Base-by-base conservation (phyloP, 2,329 filamentous ascomycete species). In the Teratosphaeria pseudoeucalypti region DNA sequence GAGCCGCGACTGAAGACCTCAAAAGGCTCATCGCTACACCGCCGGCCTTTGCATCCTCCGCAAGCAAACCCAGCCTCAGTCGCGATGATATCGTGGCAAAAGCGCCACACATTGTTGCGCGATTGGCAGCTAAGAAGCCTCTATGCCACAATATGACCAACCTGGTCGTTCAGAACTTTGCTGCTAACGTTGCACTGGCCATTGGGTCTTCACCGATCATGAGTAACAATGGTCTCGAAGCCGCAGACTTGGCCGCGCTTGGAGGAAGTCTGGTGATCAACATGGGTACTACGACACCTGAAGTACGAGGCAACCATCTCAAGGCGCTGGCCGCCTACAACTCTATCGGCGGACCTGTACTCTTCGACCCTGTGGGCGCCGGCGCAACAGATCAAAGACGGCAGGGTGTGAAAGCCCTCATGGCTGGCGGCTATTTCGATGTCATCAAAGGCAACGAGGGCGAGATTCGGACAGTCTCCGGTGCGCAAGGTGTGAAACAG, bases 61-160 rank as follows among this genome's bases (percentile, higher is more conserved):
- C 63, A 10, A 65, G 71, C 32, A 64, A 63, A 23, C 69, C 74
- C 3, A 70, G 16, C 63, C 71, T 64, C 63, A 67, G 64, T 58
- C 67, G 57, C 3, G 63, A 63, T 27, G 65, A 66, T 34, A 65
- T 74, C 54, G 56, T 71, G 49, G 43, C 60, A 16, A 64, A 57
- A 47, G 67, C 67, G 10, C 71, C 72, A 34, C 58, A 34, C 3
- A 65, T 73, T 19, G 78, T 95, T 52, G 78, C 77, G 61, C 78
- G 79, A 6, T 81, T 96, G 55, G 82, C 82, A 5, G 72, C 78
- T 2, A 79, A 75, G 52, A 86, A 82, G 59, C 91, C 92, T 0
- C 80, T 97, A 32, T 88, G 88, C 56, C 92, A 97, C 76, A 96
- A 96, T 75, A 97, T 97, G 90, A 97, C 94, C 57, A 97, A 97